Base-by-base conservation (phyloP, 352 stramenopile genomes). In the Phytopythium chamaehyphon region DNA sequence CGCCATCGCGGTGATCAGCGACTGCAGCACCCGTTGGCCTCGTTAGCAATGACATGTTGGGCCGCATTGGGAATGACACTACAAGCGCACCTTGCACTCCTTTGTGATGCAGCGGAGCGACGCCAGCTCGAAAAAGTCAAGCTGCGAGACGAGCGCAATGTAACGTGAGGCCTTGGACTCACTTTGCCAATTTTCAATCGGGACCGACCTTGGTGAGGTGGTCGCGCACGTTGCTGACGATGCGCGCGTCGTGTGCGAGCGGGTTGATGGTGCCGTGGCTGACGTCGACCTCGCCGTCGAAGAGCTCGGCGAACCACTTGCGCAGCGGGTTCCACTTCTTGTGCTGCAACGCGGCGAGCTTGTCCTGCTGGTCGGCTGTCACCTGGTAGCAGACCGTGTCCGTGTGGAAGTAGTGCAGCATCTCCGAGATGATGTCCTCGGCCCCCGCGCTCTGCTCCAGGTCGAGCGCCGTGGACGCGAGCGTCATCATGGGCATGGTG, bases 401-500 rank as follows among this genome's bases (percentile, higher is more conserved):
- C 40, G 83, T 91, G 59, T 91, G 69, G 51, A 95, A 57, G 61
- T 93, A 95, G 59, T 92, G 83, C 66, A 93, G 66, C 63, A 95
- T 90, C 64, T 95, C 83, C 44, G 82, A 58, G 28, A 93, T 62
- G 23, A 85, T 57, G 51, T 92, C 77, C 39, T 62, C 21, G 24
- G 55, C 68, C 61, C 71, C 88, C 28, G 71, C 85, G 4, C 59
- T 87, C 48, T 64, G 67, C 43, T 59, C 59, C 40, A 93, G 55
- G 53, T 95, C 85, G 42, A 95, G 59, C 44, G 78, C 75, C 21
- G 85, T 95, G 19, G 83, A 89, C 35, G 77, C 83, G 39, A 95
- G 72, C 55, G 85, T 83, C 85, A 95, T 95, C 58, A 93, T 85
- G 47, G 85, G 85, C 85, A 95, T 95, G 24, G 83, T 90, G 39